phyloP scores from a whole-genome alignment of 371 early-diverging fungal species.

The Mortierella sp. region DNA sequence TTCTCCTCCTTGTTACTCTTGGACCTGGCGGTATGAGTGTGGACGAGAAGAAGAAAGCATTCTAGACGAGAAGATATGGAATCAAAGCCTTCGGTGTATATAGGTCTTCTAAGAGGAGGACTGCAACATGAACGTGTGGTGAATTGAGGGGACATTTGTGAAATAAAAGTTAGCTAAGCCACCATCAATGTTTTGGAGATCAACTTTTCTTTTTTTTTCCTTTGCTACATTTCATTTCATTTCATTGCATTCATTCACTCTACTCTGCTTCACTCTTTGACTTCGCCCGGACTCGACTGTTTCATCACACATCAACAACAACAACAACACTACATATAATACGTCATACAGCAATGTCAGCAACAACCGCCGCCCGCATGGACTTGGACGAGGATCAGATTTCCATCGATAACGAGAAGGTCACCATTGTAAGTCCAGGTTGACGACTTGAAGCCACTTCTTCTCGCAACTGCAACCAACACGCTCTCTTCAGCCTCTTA shows the following conservation, averaged over 20 bases:
- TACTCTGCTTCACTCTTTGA: background rate
- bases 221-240: too few species aligned
- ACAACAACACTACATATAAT: background rate
- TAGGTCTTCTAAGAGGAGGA: background rate
- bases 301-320: background rate
- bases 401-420: slow-evolving; percentile 62
- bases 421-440: slow-evolving; percentile 66
- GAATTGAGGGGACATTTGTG: too few species aligned
- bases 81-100: background rate
- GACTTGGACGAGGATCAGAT: slow-evolving; percentile 49
- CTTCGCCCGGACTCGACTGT: background rate
- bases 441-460: background rate
- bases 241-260: background rate
- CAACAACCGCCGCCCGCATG: slow-evolving; percentile 29
- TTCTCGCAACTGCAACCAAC: background rate
- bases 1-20: slow-evolving; percentile 90
- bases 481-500: background rate
- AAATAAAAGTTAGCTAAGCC: background rate
- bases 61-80: slow-evolving; percentile 60
- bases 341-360: slow-evolving; percentile 20
- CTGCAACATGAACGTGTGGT: background rate
- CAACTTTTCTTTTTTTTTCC: slow-evolving; percentile 11
- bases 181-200: slow-evolving; percentile 1
- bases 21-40: slow-evolving; percentile 95
- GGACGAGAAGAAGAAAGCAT: slow-evolving; percentile 97